Evolutionary conservation across 768 basidiomycete species (phyloP).

Genomic region (Trametes cinnabarina): DNA sequence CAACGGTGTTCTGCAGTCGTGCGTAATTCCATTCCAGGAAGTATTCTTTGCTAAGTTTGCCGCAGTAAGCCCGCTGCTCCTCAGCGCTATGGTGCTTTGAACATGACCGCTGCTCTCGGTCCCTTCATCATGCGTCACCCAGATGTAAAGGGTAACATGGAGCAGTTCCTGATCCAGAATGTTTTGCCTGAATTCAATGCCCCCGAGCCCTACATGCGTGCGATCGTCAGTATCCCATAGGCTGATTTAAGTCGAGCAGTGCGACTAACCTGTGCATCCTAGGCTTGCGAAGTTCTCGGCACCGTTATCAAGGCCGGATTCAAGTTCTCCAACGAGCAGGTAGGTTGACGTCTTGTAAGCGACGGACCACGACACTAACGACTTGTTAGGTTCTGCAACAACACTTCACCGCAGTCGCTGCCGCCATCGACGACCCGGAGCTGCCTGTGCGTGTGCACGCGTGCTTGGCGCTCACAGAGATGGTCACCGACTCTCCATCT

Average conservation of each 20-base stretch:
- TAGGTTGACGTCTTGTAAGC: too few relatives aligned
- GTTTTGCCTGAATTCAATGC: slow-evolving; percentile 72
- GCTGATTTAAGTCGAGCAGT: not conserved
- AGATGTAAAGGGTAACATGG: slow-evolving; percentile 73
- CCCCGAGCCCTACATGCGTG: slow-evolving; percentile 69
- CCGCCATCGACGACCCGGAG: slow-evolving; percentile 72
- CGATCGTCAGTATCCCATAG: slow-evolving; percentile 51
- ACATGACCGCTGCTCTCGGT: slow-evolving; percentile 74
- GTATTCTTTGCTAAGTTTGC: not conserved
- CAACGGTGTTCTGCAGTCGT: slow-evolving; percentile 69
- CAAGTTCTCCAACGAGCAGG: slow-evolving; percentile 63
- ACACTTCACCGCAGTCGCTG: slow-evolving; percentile 64
- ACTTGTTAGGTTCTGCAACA: slow-evolving; percentile 51
- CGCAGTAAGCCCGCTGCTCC: slow-evolving; percentile 49
- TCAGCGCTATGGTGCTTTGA: slow-evolving; percentile 82
- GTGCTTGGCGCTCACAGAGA: slow-evolving; percentile 73
- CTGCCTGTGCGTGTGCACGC: slow-evolving; percentile 85
- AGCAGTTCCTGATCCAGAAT: slow-evolving; percentile 70
- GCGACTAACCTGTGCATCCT: not conserved
- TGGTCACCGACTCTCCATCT: slow-evolving; percentile 61
- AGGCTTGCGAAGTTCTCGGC: slow-evolving; percentile 82
- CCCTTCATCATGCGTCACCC: slow-evolving; percentile 84
- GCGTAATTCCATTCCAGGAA: slow-evolving; percentile 26
- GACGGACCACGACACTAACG: not conserved
- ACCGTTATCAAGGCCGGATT: slow-evolving; percentile 71